Evolutionary conservation across 495 filamentous ascomycete genomes (phyloP), one percentile per base, ranked within the genome.

Genomic region (Penicillium turbatum): DNA sequence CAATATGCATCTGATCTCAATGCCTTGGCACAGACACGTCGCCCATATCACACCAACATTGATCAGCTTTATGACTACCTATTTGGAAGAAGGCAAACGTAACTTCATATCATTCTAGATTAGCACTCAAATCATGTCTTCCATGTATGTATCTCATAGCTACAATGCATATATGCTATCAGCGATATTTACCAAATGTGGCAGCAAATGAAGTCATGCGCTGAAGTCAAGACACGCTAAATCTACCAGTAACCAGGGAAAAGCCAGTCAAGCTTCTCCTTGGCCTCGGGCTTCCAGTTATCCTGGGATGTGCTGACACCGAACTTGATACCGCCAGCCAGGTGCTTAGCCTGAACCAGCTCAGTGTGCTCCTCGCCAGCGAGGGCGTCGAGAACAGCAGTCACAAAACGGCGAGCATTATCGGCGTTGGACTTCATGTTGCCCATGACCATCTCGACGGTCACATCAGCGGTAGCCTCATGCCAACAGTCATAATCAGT

Each of bases 401-500:
- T 90, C 21, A 97, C 84, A 49, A 97, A 83, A 26, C 83, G 76
- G 58, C 86, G 83, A 41, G 93, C 95, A 63, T 97, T 99, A 55
- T 82, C 76, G 39, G 86, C 78, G 69, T 99, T 99, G 49, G 88
- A 85, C 58, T 83, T 86, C 95, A 99, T 99, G 70, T 97, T 86
- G 39, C 82, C 87, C 86, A 97, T 92, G 12, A 99, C 95, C 87
- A 96, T 96, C 65, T 89, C 89, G 7, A 99, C 93, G 54, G 88
- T 91, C 31, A 99, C 93, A 51, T 82, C 83, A 36, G 86, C 87
- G 40, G 81, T 84, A 5, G 77, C 76, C 49, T 72, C 70, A 66
- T 88, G 87, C 93, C 93, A 97, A 81, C 92, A 96, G 71, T 99
- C 95, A 63, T 99, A 99, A 73, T 99, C 93, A 19, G 93, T 99